A percentile compares a stretch with the other conserved stretches of the same genome.
phyloP scores from a whole-genome alignment of 768 basidiomycete genomes.

The Neoboletus subvelutipes region DNA sequence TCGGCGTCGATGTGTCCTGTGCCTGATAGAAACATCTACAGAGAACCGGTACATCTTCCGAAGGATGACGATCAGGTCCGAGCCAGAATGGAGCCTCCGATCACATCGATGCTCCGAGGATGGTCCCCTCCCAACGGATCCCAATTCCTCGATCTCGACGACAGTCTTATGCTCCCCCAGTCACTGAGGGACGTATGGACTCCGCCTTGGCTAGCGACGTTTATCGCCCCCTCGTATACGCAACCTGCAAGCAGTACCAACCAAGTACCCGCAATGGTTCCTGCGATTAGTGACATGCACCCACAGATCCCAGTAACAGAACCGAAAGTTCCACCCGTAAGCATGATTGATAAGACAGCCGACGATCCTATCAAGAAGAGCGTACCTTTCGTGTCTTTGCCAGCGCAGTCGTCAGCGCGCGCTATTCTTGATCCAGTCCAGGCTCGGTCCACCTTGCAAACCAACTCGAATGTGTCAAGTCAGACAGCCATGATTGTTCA shows the following conservation, averaged over 20 bases:
- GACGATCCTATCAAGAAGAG: not conserved
- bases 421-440: constrained; percentile 3
- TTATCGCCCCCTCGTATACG: not conserved
- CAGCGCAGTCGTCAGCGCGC: not conserved
- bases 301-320: not conserved
- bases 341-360: not conserved
- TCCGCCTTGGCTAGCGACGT: constrained; percentile 8
- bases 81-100: not conserved
- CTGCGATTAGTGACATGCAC: not conserved
- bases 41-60: not conserved
- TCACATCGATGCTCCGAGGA: constrained; percentile 18
- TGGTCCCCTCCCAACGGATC: constrained; percentile 29
- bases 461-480: not conserved
- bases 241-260: not conserved
- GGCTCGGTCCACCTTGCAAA: not conserved
- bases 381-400: not conserved
- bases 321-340: not conserved
- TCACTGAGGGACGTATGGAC: not conserved
- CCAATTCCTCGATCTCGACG: constrained; percentile 26
- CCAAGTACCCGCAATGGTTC: not conserved
- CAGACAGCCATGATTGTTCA: not conserved
- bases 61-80: constrained; percentile 3
- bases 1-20: not conserved
- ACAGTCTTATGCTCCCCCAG: constrained; percentile 13
- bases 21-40: not conserved